Conservation (phyloP, 2,329 filamentous ascomycete species). For the Ceratocystis cacaofunesta region DNA sequence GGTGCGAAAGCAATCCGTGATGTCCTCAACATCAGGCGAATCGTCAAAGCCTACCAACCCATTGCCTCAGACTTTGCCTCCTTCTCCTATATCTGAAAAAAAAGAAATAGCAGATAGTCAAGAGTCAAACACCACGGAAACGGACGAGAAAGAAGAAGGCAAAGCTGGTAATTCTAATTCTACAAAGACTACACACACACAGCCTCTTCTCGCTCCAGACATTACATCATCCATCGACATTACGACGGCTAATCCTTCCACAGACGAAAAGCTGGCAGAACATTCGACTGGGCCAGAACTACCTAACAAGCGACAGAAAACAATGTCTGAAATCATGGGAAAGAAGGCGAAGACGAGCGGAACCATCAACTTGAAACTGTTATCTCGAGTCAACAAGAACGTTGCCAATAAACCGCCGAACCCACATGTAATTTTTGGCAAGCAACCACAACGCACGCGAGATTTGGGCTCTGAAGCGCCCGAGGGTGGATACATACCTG, state of each 20-base stretch:
- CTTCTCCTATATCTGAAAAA: background rate
- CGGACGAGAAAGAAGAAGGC: background rate
- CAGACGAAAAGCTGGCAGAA: background rate
- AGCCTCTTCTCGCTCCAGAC: background rate
- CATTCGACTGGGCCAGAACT: background rate
- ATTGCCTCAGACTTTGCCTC: background rate
- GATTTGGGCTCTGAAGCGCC: slow-evolving; percentile 28
- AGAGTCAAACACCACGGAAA: background rate
- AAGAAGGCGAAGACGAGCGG: background rate
- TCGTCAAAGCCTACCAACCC: background rate
- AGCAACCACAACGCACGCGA: slow-evolving; percentile 37
- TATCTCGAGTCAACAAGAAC: slow-evolving; percentile 29
- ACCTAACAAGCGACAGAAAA: slow-evolving; percentile 12
- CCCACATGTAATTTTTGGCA: slow-evolving; percentile 49
- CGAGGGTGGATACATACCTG: slow-evolving; percentile 31
- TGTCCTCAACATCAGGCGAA: background rate
- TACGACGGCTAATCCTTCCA: background rate
- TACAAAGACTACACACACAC: background rate
- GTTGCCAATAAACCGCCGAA: slow-evolving; percentile 44
- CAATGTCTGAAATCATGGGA: slow-evolving; percentile 13
- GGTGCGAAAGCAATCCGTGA: background rate
- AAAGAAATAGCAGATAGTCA: background rate
- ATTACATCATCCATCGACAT: background rate
- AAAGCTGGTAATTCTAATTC: background rate
- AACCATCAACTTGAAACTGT: slow-evolving; percentile 11